Percentiles rank a stretch among this genome's conserved stretches.
Evolutionary conservation across 306 rosid species (phyloP).

Genomic region (Rubus parviflorus): DNA sequence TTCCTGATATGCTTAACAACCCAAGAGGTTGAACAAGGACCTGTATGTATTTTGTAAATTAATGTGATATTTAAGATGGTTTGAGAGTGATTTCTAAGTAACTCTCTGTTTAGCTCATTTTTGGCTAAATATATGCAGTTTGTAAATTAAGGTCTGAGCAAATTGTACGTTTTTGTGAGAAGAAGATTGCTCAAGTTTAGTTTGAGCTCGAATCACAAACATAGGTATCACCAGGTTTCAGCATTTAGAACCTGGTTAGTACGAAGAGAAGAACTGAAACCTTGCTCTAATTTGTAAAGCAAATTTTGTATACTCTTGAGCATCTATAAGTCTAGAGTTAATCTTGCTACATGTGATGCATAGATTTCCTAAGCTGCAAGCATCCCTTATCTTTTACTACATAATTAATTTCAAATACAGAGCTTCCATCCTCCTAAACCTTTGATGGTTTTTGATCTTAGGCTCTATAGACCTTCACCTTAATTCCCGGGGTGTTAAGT

Average conservation of each 20-base stretch:
- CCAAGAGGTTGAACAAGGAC: no score
- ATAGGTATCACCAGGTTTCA: background rate
- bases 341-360: no score
- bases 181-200: background rate
- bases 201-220: background rate
- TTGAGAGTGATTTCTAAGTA: background rate
- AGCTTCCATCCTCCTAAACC: no score
- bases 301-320: no score
- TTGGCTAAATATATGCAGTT: background rate
- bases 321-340: no score
- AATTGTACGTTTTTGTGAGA: background rate
- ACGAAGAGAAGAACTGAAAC: background rate
- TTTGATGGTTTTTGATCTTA: no score
- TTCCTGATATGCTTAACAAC: no score
- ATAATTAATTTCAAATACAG: no score
- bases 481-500: background rate
- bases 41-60: no score
- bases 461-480: no score
- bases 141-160: background rate
- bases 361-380: background rate
- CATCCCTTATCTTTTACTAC: background rate
- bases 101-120: background rate
- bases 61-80: background rate
- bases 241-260: background rate
- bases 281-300: background rate